Base-by-base conservation (phyloP, 352 stramenopile species). In the Pythium phragmitis region DNA sequence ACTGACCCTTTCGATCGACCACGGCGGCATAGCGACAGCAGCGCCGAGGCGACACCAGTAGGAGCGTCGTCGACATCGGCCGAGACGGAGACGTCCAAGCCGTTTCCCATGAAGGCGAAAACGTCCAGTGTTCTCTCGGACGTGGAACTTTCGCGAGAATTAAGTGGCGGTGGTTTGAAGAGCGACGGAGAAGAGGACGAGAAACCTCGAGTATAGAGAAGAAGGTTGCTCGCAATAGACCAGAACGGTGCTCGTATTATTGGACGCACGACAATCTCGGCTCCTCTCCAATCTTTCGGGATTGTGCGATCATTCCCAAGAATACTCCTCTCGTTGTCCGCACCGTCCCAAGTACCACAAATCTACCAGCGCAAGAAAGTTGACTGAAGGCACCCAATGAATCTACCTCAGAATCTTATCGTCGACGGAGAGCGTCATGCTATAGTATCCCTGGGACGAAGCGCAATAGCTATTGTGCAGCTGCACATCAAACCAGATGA, bases 41-140 rank as follows among this genome's bases (percentile, higher is more conserved):
- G 53, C 34, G 48, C 56, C 1, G 65, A 72, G 1, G 26, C 55
- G 23, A 56, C 65, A 7, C 42, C 60, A 36, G 34, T 59, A 23
- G 9, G n/a, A 12, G n/a, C 42, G 16, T 58, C 66, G 0, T 58
- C 64, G 12, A 49, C 56, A 19, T 55, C 33, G 19, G 23, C 54
- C 28, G 46, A 56, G 7, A 63, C 60, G 1, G 21, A 30, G 6
- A 2, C 12, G 6, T 57, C 68, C 39, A 72, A 48, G 45, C 45
- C 72, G 33, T 67, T 76, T 43, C 47, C 65, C 11, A 73, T 80
- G 42, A 79, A 81, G 54, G 75, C 65, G 43, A 74, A 48, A 21
- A 72, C 77, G 7, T 76, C 77, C 4, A 86, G 77, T 49, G 77
- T 88, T 23, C 61, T 88, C 13, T 80, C 79, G 11, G 79, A 88